Evolutionary conservation across 352 stramenopile species (phyloP), one percentile per base, ranked within the genome.

Genomic region (Globisporangium yorkense): DNA sequence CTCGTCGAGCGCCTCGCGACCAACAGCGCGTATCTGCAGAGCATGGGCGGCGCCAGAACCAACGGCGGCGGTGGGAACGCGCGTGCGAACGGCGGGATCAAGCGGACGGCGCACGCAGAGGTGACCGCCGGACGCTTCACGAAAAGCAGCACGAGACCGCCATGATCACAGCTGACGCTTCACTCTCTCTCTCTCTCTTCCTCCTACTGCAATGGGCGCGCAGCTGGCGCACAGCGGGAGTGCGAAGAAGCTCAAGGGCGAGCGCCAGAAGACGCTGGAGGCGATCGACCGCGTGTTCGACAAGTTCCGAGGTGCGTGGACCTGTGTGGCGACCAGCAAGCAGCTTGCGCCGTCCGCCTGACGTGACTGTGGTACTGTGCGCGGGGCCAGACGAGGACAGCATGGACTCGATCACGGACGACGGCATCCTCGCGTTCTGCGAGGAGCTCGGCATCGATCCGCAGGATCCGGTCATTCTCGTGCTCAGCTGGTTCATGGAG

Each of bases 391-490:
- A 94, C 52, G 71, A 77, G 10, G 84, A 94, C 53, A 72, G 70
- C 39, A 59, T 59, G 29, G 77, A 80, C 8, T 62, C 61, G 27
- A 94, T 94, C 39, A 91, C 82, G 20, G 86, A 96, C 58, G 82
- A 93, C 33, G 86, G 86, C 29, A 93, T 96, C 59, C 39, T 91
- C 27, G 52, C 59, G 3, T 67, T 96, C 31, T 96, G 86, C 67
- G 69, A 87, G 16, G 68, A 82, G 33, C 59, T 96, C 18, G 80
- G 67, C 3, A 69, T 94, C 29, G 84, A 92, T 47, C 40, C 86
- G 2, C 78, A 96, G 57, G 84, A 96, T 46, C 82, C 83, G 0
- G 82, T 93, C 52, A 84, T 91, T 57, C 60, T 96, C 46, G 84
- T 80, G 27, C 67, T 96, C 29, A 90, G 81, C 60, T 96, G 68